Evolutionary conservation across 2,329 filamentous ascomycete species (phyloP), one percentile per base, ranked within the genome.

Genomic region (Curvularia verruculosa): DNA sequence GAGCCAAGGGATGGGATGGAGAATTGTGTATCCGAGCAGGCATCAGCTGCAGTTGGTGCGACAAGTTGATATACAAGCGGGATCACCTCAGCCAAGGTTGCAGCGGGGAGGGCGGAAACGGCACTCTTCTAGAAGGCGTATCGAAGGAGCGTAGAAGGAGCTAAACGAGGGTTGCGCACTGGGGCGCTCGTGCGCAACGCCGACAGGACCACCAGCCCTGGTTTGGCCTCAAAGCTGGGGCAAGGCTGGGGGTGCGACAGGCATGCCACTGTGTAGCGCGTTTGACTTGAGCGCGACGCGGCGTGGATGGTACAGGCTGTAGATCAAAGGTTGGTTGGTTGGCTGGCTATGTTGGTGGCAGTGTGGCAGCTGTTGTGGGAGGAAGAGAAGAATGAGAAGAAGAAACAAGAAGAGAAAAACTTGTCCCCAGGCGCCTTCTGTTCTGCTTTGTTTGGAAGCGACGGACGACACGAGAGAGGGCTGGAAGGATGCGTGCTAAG

Each of bases 61-160:
- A 75, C 71, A 64, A 68, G 67, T 61, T 68, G 66, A 73, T 74
- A 72, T 72, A 70, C 52, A 40, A 49, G 57, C 52, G 57, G 53
- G 50, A 65, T 74, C 71, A 74, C 69, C 72, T 73, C 71, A 72
- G 66, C 68, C 59, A 45, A 66, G 65, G 61, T 60, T 63, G 68
- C 58, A 56, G 71, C 70, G 69, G 69, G 72, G 71, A 67, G 61
- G 49, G 69, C 70, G 70, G 70, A 67, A 67, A 65, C 63, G 67
- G 69, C 69, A 67, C 65, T 68, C 64, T 75, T 75, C 72, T 75
- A 63, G 72, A 76, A 75, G 67, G 56, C 52, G 56, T 63, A 66
- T 73, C 54, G 73, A 75, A 76, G 72, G 67, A 34, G 47, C 36
- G 47, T 59, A 47, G 59, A 61, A 59, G 56, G 54, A 72, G 67